These are phyloP conservation scores for Trichosporon inkin DNA, from an alignment of 1,284 basidiomycete species.

Conservation along the genomic window DNA sequence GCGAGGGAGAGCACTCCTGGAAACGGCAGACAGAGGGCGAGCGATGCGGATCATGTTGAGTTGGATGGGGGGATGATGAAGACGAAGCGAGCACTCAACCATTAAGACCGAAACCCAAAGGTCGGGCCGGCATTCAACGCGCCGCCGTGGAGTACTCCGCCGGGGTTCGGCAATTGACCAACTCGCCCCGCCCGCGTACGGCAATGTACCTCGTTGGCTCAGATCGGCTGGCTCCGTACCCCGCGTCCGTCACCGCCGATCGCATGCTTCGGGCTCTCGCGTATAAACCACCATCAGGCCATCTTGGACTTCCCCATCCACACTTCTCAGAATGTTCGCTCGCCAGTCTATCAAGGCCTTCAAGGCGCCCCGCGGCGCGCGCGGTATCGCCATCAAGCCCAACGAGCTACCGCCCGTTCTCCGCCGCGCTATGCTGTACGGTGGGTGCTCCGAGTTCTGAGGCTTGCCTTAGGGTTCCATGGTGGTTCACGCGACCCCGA, in stretches of 20 bases:
- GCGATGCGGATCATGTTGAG: slow-evolving; percentile 3
- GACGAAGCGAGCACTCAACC: neutral
- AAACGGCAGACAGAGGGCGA: neutral
- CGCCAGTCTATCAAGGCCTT: neutral
- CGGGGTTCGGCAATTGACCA: neutral
- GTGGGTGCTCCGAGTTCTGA: slow-evolving; percentile 20
- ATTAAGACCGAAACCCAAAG: neutral
- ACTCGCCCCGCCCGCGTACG: neutral
- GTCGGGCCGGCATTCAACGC: neutral
- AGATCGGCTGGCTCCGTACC: neutral
- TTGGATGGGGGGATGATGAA: neutral
- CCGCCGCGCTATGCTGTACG: slow-evolving; percentile 45
- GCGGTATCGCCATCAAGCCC: slow-evolving; percentile 11
- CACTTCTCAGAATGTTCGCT: neutral
- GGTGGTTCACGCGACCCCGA: no score
- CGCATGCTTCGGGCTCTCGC: no score
- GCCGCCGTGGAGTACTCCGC: neutral
- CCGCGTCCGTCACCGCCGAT: no score
- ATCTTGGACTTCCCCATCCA: neutral
- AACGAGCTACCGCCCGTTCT: slow-evolving; percentile 23
- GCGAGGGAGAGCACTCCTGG: neutral
- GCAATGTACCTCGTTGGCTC: neutral
- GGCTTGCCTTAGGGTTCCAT: no score
- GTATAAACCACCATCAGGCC: no score
- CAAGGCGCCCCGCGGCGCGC: slow-evolving; percentile 9